phyloP scores from a whole-genome alignment of 75 land plant genomes.

The Pinus tabuliformis region DNA sequence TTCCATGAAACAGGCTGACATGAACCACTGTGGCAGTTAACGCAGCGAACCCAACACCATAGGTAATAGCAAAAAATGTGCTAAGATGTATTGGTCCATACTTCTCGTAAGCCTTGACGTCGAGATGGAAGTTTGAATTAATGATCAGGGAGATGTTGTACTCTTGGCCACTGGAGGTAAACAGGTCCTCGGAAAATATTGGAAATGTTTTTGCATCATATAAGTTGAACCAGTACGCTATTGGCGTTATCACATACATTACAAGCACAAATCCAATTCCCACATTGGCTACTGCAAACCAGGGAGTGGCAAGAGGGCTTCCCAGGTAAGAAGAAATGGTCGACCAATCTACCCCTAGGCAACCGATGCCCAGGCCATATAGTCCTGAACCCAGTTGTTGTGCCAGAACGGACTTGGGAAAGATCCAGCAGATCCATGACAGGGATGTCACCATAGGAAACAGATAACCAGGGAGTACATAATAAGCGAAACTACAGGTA shows the following conservation, averaged over 20 bases:
- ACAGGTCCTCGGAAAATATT: slow-evolving; percentile 21
- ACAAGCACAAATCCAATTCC: slow-evolving; percentile 20
- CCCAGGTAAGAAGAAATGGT: slow-evolving; percentile 21
- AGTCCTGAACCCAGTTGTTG: slow-evolving; percentile 43
- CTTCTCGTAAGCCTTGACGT: slow-evolving; percentile 17
- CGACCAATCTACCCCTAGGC: slow-evolving; percentile 34
- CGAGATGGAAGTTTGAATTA: slow-evolving; percentile 11
- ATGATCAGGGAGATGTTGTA: slow-evolving; percentile 22
- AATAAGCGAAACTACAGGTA: slow-evolving; percentile 28
- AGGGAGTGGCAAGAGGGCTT: slow-evolving; percentile 38
- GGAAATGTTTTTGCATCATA: slow-evolving; percentile 37
- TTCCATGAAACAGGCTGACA: slow-evolving; percentile 31
- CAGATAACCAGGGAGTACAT: slow-evolving; percentile 29
- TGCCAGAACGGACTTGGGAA: slow-evolving; percentile 25
- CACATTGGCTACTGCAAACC: slow-evolving; percentile 29
- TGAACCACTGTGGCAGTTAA: slow-evolving; percentile 27
- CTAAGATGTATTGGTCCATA: slow-evolving; percentile 18
- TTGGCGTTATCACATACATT: slow-evolving; percentile 22
- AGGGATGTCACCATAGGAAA: slow-evolving; percentile 25
- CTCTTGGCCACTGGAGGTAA: slow-evolving; percentile 9
- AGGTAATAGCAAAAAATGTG: slow-evolving; percentile 29
- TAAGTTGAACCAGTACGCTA: slow-evolving; percentile 15
- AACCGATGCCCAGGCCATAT: slow-evolving; percentile 28
- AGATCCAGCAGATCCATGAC: slow-evolving; percentile 39
- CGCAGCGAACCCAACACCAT: slow-evolving; percentile 34